phyloP scores from a whole-genome alignment of 2,329 filamentous ascomycete genomes.

The Cercospora brassicicola region DNA sequence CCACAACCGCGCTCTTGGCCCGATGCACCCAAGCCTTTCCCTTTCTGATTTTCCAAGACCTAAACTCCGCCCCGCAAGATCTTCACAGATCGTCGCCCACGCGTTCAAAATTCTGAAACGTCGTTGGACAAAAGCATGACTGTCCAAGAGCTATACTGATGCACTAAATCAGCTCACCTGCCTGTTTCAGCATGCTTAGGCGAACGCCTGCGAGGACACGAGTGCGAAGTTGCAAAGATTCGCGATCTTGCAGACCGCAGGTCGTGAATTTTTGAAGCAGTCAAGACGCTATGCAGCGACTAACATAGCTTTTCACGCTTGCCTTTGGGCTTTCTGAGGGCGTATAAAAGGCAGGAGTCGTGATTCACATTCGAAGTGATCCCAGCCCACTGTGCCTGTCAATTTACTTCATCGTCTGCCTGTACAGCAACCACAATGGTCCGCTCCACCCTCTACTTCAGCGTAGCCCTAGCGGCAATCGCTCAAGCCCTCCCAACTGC shows the following conservation, averaged over 20 bases:
- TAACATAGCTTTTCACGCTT: neutral
- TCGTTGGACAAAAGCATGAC: neutral
- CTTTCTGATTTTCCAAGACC: neutral
- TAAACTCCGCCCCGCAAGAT: neutral
- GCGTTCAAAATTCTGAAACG: neutral
- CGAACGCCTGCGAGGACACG: neutral
- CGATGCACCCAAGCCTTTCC: neutral
- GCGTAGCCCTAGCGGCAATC: neutral
- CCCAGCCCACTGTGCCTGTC: neutral
- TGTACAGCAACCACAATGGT: neutral
- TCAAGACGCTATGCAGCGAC: neutral
- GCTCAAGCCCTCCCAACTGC: neutral
- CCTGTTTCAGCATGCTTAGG: neutral
- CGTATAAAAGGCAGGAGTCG: neutral
- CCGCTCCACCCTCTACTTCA: neutral
- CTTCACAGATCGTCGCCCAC: constrained; percentile 2
- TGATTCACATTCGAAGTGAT: neutral
- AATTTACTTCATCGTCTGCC: no score
- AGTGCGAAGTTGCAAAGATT: neutral
- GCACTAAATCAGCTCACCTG: neutral
- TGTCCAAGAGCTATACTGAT: neutral
- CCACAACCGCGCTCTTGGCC: constrained; percentile 1
- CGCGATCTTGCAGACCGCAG: neutral
- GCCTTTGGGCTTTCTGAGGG: neutral
- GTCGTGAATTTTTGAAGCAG: neutral